Evolutionary conservation across 192 early-diverging fungal genomes (phyloP), one percentile per base, ranked within the genome.

Genomic region (Coemansia sp.): DNA sequence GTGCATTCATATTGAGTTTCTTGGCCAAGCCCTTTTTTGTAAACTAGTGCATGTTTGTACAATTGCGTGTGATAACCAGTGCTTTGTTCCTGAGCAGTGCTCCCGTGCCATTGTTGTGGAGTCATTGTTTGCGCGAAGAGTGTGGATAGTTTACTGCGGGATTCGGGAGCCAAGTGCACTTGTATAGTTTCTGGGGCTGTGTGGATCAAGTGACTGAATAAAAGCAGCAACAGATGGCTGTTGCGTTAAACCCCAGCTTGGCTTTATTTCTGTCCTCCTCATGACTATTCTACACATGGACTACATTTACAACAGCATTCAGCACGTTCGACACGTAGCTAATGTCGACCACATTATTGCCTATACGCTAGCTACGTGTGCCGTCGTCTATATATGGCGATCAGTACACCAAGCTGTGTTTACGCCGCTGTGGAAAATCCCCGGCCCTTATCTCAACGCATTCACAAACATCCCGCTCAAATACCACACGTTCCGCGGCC

Each of bases 401-500:
- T 12, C 54, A 10, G 43, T 43, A 2, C 54, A 17, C 4, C 64
- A 51, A 0, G 41, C 72, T 0, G 22, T 59, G 3, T 29, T 51
- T 2, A 57, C 68, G 6, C 69, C 78, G 14, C 50, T 75, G 35
- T 50, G 58, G 15, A 19, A 59, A 6, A 32, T 81, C 1, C 78
- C 73, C 0, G 78, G 78, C 0, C 78, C 78, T 9, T 10, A 48
- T 1, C 15, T 72, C 11, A 72, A 63, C 60, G n/a, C 19, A 15
- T 52, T 81, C 50, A 75, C 73, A 15, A 75, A 63, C 61, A 19
- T 75, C 7, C 66, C 60, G 0, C 54, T 75, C 1, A n/a, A 43
- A 22, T 69, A 66, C 49, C 59, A 65, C n/a, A 60, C 48, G 2
- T 11, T 61, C 5, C 29, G 52, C 1, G 78, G 78, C 59, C 51